These are phyloP conservation scores for Williopsis jadinii DNA, from an alignment of 1,139 yeast species.

Conservation along the genomic window DNA sequence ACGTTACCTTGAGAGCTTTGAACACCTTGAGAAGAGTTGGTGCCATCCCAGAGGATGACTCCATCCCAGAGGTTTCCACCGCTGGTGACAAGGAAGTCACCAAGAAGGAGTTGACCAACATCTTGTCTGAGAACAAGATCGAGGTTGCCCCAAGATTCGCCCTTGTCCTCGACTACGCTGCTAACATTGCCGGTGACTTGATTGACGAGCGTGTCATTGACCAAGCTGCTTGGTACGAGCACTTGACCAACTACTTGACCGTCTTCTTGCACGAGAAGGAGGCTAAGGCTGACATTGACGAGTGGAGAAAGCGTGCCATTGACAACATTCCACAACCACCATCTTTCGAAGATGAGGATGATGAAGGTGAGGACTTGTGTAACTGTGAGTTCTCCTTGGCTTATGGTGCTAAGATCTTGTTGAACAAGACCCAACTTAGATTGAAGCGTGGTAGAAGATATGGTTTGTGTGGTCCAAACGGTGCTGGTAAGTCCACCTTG, in stretches of 20 bases:
- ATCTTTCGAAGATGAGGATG: slow-evolving; percentile 96
- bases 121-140: slow-evolving; percentile 53
- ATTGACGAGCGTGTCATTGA: slow-evolving; percentile 96
- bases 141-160: slow-evolving; percentile 68
- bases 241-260: slow-evolving; percentile 90
- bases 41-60: slow-evolving; percentile 85
- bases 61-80: slow-evolving; percentile 92
- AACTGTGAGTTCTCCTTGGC: slow-evolving; percentile 99
- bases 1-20: slow-evolving; percentile 94
- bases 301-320: slow-evolving; percentile 91
- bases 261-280: slow-evolving; percentile 91
- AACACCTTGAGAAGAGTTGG: slow-evolving; percentile 98
- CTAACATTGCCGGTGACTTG: slow-evolving; percentile 97
- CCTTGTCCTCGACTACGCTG: slow-evolving; percentile 71
- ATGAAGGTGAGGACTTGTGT: slow-evolving; percentile 99
- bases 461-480: slow-evolving; percentile 99
- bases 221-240: slow-evolving; percentile 84
- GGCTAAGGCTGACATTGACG: slow-evolving; percentile 87
- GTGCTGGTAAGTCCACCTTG: slow-evolving; percentile 99
- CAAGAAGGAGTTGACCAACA: slow-evolving; percentile 69
- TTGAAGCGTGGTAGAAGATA: slow-evolving; percentile 99
- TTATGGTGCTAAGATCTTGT: slow-evolving; percentile 99
- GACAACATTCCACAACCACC: slow-evolving; percentile 98
- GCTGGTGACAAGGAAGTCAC: slow-evolving; percentile 95
- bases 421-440: slow-evolving; percentile 98